A percentile compares a stretch with the other conserved stretches of the same genome.
phyloP scores from a whole-genome alignment of 805 yeast species.

The Wickerhamomyces alni region DNA sequence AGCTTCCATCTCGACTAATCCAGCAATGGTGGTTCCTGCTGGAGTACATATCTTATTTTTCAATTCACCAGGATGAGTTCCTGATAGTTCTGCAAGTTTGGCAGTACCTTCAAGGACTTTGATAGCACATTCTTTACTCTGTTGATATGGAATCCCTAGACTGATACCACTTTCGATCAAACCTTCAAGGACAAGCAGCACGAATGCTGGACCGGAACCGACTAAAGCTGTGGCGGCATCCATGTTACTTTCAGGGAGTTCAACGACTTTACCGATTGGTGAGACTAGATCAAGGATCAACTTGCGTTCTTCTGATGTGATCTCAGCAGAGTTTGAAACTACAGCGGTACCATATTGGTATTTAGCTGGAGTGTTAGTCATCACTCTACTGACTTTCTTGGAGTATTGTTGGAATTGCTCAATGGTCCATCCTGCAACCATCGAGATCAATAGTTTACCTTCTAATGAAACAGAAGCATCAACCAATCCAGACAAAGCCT shows the following conservation, averaged over 20 bases:
- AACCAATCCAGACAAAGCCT: slow-evolving; percentile 46
- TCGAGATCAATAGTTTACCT: slow-evolving; percentile 63
- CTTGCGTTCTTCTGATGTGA: slow-evolving; percentile 36
- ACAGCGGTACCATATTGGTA: slow-evolving; percentile 93
- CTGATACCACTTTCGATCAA: slow-evolving; percentile 90
- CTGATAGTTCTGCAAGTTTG: slow-evolving; percentile 77
- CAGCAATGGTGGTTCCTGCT: slow-evolving; percentile 97
- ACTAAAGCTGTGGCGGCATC: slow-evolving; percentile 94
- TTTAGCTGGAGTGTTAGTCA: slow-evolving; percentile 97
- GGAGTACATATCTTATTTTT: slow-evolving; percentile 92
- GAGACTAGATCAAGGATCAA: slow-evolving; percentile 44
- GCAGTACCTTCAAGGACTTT: slow-evolving; percentile 94
- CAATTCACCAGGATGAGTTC: slow-evolving; percentile 82
- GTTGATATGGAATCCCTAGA: slow-evolving; percentile 86
- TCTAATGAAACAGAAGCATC: slow-evolving; percentile 33
- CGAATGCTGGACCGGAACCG: slow-evolving; percentile 97
- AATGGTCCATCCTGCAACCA: slow-evolving; percentile 91
- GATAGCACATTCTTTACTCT: slow-evolving; percentile 81
- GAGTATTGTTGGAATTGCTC: slow-evolving; percentile 52
- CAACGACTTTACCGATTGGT: slow-evolving; percentile 61
- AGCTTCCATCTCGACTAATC: slow-evolving; percentile 87
- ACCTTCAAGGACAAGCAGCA: slow-evolving; percentile 82
- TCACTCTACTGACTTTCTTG: slow-evolving; percentile 71
- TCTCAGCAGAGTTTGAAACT: slow-evolving; percentile 61
- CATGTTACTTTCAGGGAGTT: slow-evolving; percentile 85